Evolutionary conservation across 129 eudicot genomes (phyloP).

Genomic region (Centrapalus pauciflorus): DNA sequence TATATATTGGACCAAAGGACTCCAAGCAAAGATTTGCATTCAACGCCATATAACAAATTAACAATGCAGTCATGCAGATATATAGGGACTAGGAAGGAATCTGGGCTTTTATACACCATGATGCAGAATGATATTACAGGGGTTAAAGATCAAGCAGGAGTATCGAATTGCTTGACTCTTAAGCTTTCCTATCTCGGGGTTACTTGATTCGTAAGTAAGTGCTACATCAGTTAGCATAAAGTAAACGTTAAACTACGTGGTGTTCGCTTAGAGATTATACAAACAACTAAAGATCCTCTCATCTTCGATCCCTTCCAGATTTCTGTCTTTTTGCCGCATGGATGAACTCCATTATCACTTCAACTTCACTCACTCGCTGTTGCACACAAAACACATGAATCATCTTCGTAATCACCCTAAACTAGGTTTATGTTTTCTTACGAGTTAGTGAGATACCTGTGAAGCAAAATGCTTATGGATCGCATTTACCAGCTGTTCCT

Average conservation of each 20-base stretch:
- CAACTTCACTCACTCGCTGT: constrained; percentile 80
- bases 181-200: constrained; percentile 24
- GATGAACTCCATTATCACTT: constrained; percentile 74
- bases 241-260: constrained; percentile 27
- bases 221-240: constrained; percentile 28
- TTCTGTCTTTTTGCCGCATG: constrained; percentile 70
- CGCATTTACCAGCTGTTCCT: constrained; percentile 59
- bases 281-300: constrained; percentile 8
- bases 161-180: constrained; percentile 2
- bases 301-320: constrained; percentile 31
- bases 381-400: neutral
- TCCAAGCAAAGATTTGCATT: too few species aligned
- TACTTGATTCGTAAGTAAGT: constrained; percentile 20
- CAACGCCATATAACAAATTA: too few species aligned
- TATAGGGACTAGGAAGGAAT: neutral
- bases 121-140: constrained; percentile 20
- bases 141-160: constrained; percentile 27
- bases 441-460: constrained; percentile 46
- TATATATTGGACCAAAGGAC: too few species aligned
- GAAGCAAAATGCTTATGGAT: constrained; percentile 90
- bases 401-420: constrained; percentile 1
- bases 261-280: constrained; percentile 22
- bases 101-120: neutral
- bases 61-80: too few species aligned
- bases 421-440: neutral